These are phyloP conservation scores for Rhizopus arrhizus DNA, from an alignment of 371 early-diverging fungal genomes.

Conservation along the genomic window DNA sequence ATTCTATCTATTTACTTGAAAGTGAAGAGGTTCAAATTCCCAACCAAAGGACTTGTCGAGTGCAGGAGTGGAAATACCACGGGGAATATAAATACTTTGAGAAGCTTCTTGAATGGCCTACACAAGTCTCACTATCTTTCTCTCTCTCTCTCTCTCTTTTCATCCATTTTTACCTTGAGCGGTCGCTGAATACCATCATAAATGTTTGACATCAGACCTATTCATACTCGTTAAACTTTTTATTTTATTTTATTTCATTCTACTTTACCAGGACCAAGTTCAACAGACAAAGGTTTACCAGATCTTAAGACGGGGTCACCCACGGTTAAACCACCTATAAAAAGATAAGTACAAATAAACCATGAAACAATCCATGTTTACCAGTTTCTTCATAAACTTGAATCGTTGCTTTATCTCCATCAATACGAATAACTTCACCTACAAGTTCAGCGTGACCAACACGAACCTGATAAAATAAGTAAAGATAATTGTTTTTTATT, in stretches of 20 bases:
- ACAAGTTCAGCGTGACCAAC: conserved; percentile 98
- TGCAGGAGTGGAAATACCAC: conserved; percentile 97
- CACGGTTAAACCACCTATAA: conserved; percentile 93
- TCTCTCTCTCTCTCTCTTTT: background rate
- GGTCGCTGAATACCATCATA: conserved; percentile 99
- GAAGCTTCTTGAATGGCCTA: conserved; percentile 92
- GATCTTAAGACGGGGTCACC: conserved; percentile 99
- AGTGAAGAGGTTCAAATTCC: conserved; percentile 95
- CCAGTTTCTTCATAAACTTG: conserved; percentile 99
- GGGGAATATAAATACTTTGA: conserved; percentile 98
- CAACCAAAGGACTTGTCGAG: conserved; percentile 90
- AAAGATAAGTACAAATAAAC: conserved; percentile 8
- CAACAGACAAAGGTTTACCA: conserved; percentile 98
- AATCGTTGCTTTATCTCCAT: conserved; percentile 98
- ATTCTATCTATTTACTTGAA: conserved; percentile 59
- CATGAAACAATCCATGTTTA: conserved; percentile 24
- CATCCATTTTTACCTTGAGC: conserved; percentile 58
- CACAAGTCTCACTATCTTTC: conserved; percentile 1
- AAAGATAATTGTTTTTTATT: background rate
- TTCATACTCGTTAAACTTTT: background rate
- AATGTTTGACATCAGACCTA: conserved; percentile 96
- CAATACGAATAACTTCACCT: conserved; percentile 99
- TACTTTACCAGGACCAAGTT: conserved; percentile 95
- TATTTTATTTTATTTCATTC: no score
- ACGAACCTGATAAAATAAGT: conserved; percentile 70